Evolutionary conservation across 2,329 filamentous ascomycete species (phyloP).

Genomic region (Fusarium devonianum): DNA sequence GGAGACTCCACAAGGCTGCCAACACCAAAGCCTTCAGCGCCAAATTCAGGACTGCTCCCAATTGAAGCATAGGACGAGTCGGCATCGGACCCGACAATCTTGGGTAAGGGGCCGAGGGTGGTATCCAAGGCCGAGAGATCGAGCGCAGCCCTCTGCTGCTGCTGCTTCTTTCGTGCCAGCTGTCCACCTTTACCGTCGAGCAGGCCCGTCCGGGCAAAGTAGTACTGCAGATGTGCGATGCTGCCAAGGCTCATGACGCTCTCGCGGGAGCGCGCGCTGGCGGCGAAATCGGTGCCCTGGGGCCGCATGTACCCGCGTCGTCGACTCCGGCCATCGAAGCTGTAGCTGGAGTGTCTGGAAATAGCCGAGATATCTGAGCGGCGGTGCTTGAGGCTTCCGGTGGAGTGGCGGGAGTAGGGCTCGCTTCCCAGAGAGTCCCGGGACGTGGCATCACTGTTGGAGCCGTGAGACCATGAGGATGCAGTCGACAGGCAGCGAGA

Average conservation of each 20-base stretch:
- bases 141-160: slow-evolving; percentile 63
- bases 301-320: slow-evolving; percentile 88
- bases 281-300: slow-evolving; percentile 86
- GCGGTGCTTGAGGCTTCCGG: slow-evolving; percentile 61
- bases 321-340: slow-evolving; percentile 52
- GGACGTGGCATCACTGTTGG: slow-evolving; percentile 56
- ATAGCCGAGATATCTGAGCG: slow-evolving; percentile 51
- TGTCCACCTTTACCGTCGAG: slow-evolving; percentile 93
- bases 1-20: slow-evolving; percentile 57
- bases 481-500: slow-evolving; percentile 70
- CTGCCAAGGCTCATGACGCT: slow-evolving; percentile 96
- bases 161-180: slow-evolving; percentile 75
- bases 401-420: slow-evolving; percentile 67
- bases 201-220: slow-evolving; percentile 93
- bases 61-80: slow-evolving; percentile 69
- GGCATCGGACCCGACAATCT: slow-evolving; percentile 55
- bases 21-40: slow-evolving; percentile 49
- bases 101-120: slow-evolving; percentile 44
- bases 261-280: slow-evolving; percentile 87
- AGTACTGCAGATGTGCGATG: slow-evolving; percentile 97
- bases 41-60: slow-evolving; percentile 65
- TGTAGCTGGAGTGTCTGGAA: slow-evolving; percentile 57
- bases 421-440: slow-evolving; percentile 65
- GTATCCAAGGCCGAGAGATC: slow-evolving; percentile 63
- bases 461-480: slow-evolving; percentile 66